Base-by-base conservation (phyloP, 2,329 filamentous ascomycete species). In the Penicillium sp. region DNA sequence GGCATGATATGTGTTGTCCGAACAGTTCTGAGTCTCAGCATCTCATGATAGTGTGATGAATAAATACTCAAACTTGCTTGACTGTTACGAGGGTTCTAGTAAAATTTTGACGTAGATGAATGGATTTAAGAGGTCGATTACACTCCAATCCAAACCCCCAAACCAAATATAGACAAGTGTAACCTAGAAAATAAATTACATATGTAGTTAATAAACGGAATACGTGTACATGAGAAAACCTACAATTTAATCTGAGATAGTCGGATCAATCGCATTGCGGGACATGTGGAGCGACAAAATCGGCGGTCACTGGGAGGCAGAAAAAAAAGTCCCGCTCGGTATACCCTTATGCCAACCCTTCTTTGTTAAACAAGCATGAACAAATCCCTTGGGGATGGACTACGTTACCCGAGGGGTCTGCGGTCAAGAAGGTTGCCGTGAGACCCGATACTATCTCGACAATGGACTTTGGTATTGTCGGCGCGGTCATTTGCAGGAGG, bases 391-490 rank as follows among this genome's bases (percentile, higher is more conserved):
- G 68, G 58, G 59, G 55, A 76, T 74, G 74, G 73, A 76, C 53
- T 79, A 79, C 65, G 69, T 70, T 53, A 75, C 73, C 53, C 77
- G 76, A 59, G 78, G 79, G 58, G 69, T 69, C 48, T 85, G 83
- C 65, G 81, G 80, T 47, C 76, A 83, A 59, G 81, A 84, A 59
- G 82, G 83, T 66, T 96, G 91, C 70, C 87, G 88, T 57, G 88
- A 89, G 50, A 82, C 81, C 40, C 82, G 83, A 60, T 91, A 88
- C 76, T 89, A 90, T 68, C 78, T 87, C 32, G 86, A 92, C 62
- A 89, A 89, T 73, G 90, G 90, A 4, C 82, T 87, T 56, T 85
- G 87, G 60, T 95, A 90, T 72, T 96, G 91, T 73, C 81, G 87
- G 61, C 87, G 89, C 63, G 90, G 90, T 32, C 91, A 95, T 77